phyloP scores from a whole-genome alignment of 176 grass and related monocot genomes.

The Melocanna baccifera region DNA sequence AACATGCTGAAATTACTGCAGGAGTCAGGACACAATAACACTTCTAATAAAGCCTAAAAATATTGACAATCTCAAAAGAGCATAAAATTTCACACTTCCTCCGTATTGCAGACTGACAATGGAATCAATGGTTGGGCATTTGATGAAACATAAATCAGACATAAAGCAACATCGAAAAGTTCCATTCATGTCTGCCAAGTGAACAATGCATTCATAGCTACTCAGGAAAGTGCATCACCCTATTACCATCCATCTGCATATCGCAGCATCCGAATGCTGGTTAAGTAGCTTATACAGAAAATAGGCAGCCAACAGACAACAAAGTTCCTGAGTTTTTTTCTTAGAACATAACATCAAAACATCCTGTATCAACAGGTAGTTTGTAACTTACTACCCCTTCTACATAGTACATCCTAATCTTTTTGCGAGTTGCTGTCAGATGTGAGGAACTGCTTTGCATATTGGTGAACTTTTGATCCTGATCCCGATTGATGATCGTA shows the following conservation, averaged over 20 bases:
- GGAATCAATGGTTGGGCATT: not conserved
- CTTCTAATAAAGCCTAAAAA: not conserved
- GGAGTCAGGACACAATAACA: not conserved
- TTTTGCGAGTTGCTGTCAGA: conserved; percentile 35
- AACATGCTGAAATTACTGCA: not conserved
- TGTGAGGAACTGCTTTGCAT: conserved; percentile 55
- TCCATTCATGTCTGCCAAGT: not conserved
- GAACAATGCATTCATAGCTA: not conserved
- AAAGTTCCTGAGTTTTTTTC: not conserved
- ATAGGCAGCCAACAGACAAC: not conserved
- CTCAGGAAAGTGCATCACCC: not conserved
- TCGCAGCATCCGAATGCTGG: not conserved
- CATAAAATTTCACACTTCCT: not conserved
- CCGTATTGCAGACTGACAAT: not conserved
- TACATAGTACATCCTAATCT: conserved; percentile 20
- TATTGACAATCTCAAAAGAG: not conserved
- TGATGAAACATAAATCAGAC: not conserved
- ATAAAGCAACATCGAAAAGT: too few relatives aligned
- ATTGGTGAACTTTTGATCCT: conserved; percentile 66
- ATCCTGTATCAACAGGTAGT: not conserved
- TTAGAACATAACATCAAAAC: not conserved
- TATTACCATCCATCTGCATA: not conserved
- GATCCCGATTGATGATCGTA: conserved; percentile 72
- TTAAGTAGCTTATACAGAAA: conserved; percentile 16
- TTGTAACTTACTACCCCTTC: not conserved